These are phyloP conservation scores for Crithidia bombi DNA, from an alignment of 208 protist genomes.

Conservation along the genomic window DNA sequence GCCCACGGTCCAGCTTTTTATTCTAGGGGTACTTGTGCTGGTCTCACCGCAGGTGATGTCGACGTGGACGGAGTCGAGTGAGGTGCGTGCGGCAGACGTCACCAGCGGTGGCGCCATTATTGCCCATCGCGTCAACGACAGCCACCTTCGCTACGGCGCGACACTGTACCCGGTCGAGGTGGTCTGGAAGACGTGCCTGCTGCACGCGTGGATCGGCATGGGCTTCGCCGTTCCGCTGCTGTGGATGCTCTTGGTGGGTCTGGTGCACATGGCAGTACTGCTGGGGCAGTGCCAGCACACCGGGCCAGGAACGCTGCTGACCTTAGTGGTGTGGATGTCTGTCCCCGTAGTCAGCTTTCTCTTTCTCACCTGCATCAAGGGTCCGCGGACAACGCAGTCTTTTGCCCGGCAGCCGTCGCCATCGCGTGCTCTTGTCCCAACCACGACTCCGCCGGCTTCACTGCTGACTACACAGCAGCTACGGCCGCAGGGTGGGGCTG, in stretches of 20 bases:
- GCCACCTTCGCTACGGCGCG: conserved; percentile 30
- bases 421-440: background rate
- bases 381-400: background rate
- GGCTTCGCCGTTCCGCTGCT: conserved; percentile 50
- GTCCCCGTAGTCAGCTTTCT: conserved; percentile 49
- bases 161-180: conserved; percentile 54
- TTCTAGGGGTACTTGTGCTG: conserved; percentile 74
- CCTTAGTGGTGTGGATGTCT: conserved; percentile 60
- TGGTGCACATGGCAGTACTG: conserved; percentile 71
- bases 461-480: background rate
- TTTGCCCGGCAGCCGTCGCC: background rate
- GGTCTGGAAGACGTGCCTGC: conserved; percentile 62
- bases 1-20: conserved; percentile 53
- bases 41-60: conserved; percentile 74
- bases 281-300: conserved; percentile 57
- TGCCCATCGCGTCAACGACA: background rate
- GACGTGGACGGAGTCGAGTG: conserved; percentile 24
- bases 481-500: background rate
- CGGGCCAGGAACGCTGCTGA: conserved; percentile 39
- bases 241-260: conserved; percentile 41
- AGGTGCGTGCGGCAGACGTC: background rate
- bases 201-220: conserved; percentile 79
- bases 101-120: conserved; percentile 20
- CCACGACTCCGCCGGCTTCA: background rate
- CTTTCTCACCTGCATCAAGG: conserved; percentile 22